phyloP scores from a whole-genome alignment of 2,329 filamentous ascomycete genomes.

The Alternaria brassicicola region DNA sequence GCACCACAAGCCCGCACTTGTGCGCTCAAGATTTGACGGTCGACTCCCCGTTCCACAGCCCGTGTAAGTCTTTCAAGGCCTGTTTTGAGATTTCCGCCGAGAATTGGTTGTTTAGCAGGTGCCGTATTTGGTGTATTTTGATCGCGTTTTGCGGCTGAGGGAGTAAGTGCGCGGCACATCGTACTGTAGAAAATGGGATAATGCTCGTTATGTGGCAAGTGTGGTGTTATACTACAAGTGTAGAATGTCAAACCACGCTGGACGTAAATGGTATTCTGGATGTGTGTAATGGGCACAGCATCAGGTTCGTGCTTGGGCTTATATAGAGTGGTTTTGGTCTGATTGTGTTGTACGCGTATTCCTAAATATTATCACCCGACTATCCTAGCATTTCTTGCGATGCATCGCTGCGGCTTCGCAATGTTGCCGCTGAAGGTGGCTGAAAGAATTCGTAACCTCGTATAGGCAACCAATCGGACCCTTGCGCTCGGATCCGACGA shows the following conservation, averaged over 20 bases:
- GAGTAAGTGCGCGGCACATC: not conserved
- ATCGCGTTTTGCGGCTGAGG: not conserved
- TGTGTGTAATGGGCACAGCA: not conserved
- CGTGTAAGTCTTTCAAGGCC: conserved; percentile 13
- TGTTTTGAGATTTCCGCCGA: conserved; percentile 11
- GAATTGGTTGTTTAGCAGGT: not conserved
- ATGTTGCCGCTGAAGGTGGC: conserved; percentile 6
- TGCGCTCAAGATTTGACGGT: conserved; percentile 20
- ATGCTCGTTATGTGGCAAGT: not conserved
- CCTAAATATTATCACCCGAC: not conserved
- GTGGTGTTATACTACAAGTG: not conserved
- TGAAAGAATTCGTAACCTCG: conserved; percentile 2
- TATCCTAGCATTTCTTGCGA: not conserved
- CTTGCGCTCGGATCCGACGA: not conserved
- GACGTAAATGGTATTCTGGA: no score
- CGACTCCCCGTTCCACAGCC: conserved; percentile 18
- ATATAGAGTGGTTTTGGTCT: not conserved
- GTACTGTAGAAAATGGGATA: not conserved
- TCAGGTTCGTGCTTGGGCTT: not conserved
- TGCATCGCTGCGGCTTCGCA: not conserved
- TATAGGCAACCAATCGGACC: conserved; percentile 8
- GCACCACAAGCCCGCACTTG: conserved; percentile 17
- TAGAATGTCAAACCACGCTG: not conserved
- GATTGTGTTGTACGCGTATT: conserved; percentile 1
- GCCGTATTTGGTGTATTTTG: not conserved